phyloP scores from a whole-genome alignment of 129 eudicot genomes.

The Artemisia annua region DNA sequence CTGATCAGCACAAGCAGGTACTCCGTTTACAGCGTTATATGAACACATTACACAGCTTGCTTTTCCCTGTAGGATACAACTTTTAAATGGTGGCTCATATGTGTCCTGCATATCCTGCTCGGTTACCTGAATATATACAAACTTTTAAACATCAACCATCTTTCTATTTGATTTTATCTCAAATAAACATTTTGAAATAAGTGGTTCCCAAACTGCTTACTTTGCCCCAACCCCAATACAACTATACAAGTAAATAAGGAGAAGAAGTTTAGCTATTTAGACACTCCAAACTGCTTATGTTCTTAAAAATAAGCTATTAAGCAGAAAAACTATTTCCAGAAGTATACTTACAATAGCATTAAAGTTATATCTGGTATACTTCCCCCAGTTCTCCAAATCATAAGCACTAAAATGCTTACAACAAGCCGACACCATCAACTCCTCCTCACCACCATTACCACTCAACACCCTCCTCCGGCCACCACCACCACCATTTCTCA shows the following conservation, averaged over 20 bases:
- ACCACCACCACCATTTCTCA: constrained; percentile 16
- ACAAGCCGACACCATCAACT: constrained; percentile 93
- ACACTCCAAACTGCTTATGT: too few relatives aligned
- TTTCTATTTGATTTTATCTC: too few relatives aligned
- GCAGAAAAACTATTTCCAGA: not conserved
- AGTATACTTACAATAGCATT: constrained; percentile 70
- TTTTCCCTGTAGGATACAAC: constrained; percentile 80
- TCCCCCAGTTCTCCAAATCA: constrained; percentile 87
- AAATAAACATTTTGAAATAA: too few relatives aligned
- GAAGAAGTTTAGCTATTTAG: too few relatives aligned
- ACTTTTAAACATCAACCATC: not conserved
- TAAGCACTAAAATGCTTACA: constrained; percentile 95
- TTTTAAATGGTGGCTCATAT: constrained; percentile 79
- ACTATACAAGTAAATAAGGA: too few relatives aligned
- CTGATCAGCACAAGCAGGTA: constrained; percentile 78
- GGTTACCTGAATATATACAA: constrained; percentile 58
- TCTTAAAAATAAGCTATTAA: too few relatives aligned
- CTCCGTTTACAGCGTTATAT: constrained; percentile 83
- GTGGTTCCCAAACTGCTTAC: too few relatives aligned
- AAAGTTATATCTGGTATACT: constrained; percentile 68
- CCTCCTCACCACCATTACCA: constrained; percentile 31
- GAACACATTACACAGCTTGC: constrained; percentile 99
- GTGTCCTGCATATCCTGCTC: constrained; percentile 95
- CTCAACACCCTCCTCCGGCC: constrained; percentile 46
- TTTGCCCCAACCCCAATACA: too few relatives aligned